Conservation (phyloP, 2,329 filamentous ascomycete genomes). For the Beauveria medogensis region DNA sequence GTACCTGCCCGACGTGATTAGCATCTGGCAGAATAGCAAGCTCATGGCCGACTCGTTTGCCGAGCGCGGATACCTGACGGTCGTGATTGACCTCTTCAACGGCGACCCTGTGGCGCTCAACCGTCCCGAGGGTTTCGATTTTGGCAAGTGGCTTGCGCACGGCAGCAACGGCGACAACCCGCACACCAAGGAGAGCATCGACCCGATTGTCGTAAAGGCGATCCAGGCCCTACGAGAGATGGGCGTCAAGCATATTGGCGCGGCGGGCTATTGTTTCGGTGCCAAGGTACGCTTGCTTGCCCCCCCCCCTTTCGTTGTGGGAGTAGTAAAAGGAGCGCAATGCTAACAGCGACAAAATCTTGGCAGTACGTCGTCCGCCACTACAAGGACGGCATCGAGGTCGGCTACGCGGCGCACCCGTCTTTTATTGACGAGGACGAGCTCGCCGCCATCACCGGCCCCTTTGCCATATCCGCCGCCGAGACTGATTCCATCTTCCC, state of each 20-base stretch:
- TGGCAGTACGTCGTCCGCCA: constrained; percentile 60
- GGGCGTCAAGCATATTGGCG: constrained; percentile 45
- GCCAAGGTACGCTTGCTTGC: constrained; percentile 40
- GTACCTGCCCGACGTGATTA: constrained; percentile 30
- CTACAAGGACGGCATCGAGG: constrained; percentile 47
- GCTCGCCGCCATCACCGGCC: constrained; percentile 46
- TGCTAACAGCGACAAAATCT: neutral
- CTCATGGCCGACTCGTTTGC: constrained; percentile 34
- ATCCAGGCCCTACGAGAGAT: constrained; percentile 49
- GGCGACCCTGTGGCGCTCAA: constrained; percentile 25
- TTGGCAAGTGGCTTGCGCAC: constrained; percentile 27
- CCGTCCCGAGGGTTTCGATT: constrained; percentile 20
- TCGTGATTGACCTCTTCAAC: constrained; percentile 31
- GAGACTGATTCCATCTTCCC: constrained; percentile 55
- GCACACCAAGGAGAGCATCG: constrained; percentile 25
- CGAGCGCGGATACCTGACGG: constrained; percentile 29
- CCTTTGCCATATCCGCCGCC: constrained; percentile 55
- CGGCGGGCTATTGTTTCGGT: constrained; percentile 59
- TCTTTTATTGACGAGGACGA: constrained; percentile 53
- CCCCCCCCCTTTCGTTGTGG: neutral
- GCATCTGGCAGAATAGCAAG: constrained; percentile 32
- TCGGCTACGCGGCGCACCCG: constrained; percentile 57
- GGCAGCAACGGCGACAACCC: constrained; percentile 42
- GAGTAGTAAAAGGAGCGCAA: neutral
- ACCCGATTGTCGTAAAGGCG: constrained; percentile 25